A percentile compares a stretch with the other conserved stretches of the same genome.
Conservation (phyloP, 768 basidiomycete species). For the Boletus reticuloceps region DNA sequence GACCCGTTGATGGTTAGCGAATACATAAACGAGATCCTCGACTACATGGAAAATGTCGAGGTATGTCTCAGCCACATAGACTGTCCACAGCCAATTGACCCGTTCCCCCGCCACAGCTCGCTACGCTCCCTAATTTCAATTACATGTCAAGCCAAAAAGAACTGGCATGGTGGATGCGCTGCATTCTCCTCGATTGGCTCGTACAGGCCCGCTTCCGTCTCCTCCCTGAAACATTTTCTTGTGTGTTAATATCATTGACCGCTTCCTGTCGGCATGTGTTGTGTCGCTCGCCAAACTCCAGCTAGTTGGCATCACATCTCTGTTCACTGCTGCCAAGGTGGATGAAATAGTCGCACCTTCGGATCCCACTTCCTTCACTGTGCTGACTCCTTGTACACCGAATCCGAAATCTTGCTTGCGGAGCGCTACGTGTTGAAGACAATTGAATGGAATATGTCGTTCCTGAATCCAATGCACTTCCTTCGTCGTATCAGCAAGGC, state of each 20-base stretch:
- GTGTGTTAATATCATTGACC: constrained; percentile 80
- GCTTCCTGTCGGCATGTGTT: constrained; percentile 57
- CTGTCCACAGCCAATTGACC: not conserved
- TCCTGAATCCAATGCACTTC: constrained; percentile 88
- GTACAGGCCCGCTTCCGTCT: constrained; percentile 84
- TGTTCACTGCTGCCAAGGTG: constrained; percentile 88
- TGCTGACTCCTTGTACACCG: constrained; percentile 72
- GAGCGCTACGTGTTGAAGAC: no score
- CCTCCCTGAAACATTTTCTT: constrained; percentile 90
- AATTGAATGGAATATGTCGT: constrained; percentile 81
- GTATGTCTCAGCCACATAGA: constrained; percentile 38
- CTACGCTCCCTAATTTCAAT: constrained; percentile 76
- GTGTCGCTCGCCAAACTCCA: constrained; percentile 92
- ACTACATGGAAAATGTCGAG: constrained; percentile 85
- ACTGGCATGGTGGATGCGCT: constrained; percentile 87
- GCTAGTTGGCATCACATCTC: constrained; percentile 83
- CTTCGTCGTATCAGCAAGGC: constrained; percentile 89
- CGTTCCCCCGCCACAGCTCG: constrained; percentile 43
- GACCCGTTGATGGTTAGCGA: constrained; percentile 98
- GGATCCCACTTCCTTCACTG: constrained; percentile 73
- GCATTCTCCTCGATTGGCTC: constrained; percentile 89
- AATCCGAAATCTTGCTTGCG: constrained; percentile 82
- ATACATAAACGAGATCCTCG: constrained; percentile 91
- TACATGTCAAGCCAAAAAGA: constrained; percentile 86
- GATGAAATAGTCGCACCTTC: constrained; percentile 92